Base-by-base conservation (phyloP, 257 asterid genomes). In the Plantago elongata region DNA sequence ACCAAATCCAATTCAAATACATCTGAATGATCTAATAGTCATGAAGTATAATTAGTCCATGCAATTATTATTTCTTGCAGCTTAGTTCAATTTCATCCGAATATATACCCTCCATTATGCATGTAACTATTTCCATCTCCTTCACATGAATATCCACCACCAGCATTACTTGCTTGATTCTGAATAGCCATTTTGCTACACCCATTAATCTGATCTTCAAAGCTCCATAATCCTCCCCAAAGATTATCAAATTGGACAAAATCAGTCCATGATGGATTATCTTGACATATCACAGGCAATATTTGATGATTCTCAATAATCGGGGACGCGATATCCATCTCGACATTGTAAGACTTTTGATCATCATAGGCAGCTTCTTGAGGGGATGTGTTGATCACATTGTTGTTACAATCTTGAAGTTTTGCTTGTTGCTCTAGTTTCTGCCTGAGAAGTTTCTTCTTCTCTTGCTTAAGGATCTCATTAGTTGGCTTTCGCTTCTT, bases 161-260 rank as follows among this genome's bases (percentile, higher is more conserved):
- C 40, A 67, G 65, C 49, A 64, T 50, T 59, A 54, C 15, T 51
- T 16, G 58, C 14, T 54, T 75, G 80, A 63, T 65, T 75, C 40
- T 78, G 82, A 13, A 70, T 65, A 3, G 67, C 73, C 70, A 56
- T 60, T 17, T 68, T 71, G 69, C 64, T 57, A 56, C 78, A 67
- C 5, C 40, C 40, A 34, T 70, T 73, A 51, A 38, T 50, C 17
- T 65, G 78, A 62, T 73, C 75, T 44, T 75, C 86, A n/a, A 74
- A 37, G 66, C 69, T 77, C 84, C 86, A 81, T 7, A 74, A 62
- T 60, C 80, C 84, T n/a, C 73, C 82, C 84, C 81, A 81, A 55
- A 79, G 69, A 66, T 66, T 72, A 38, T 77, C 84, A 45, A 66
- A 18, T 1, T 68, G 70, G 57, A 74, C 55, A 45, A 68, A 65